Conservation (phyloP, 768 basidiomycete species). For the Xerocomus brunneocitrinus region DNA sequence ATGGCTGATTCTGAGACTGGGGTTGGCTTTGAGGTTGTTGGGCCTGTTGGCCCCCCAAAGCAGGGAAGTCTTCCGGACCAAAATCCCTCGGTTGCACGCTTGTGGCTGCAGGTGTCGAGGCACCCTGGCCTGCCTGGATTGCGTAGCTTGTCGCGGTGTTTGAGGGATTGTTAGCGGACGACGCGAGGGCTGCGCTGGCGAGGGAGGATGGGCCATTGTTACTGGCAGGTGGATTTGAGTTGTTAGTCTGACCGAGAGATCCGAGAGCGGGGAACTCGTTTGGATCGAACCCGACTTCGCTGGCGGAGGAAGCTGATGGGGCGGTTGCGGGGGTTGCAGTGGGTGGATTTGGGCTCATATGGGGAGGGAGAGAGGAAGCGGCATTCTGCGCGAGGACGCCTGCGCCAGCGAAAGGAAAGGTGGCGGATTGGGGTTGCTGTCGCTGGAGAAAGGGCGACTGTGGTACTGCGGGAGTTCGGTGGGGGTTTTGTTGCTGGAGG, state of each 20-base stretch:
- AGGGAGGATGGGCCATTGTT: slow-evolving; percentile 33
- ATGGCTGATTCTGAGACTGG: slow-evolving; percentile 27
- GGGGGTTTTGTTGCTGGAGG: slow-evolving; percentile 51
- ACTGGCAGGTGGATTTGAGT: slow-evolving; percentile 34
- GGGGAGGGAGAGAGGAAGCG: slow-evolving; percentile 49
- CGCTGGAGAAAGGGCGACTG: slow-evolving; percentile 64
- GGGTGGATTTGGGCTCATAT: slow-evolving; percentile 48
- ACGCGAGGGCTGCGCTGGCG: slow-evolving; percentile 16
- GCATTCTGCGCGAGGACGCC: slow-evolving; percentile 55
- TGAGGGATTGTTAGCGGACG: slow-evolving; percentile 28
- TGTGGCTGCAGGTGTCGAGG: slow-evolving; percentile 10
- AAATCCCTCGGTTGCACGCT: slow-evolving; percentile 39
- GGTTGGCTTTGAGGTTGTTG: slow-evolving; percentile 28
- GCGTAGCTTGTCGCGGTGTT: slow-evolving; percentile 66
- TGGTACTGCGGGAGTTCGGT: slow-evolving; percentile 53
- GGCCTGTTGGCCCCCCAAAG: slow-evolving; percentile 63
- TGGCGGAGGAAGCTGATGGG: slow-evolving; percentile 59
- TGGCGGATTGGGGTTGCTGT: slow-evolving; percentile 40
- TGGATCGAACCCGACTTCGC: slow-evolving; percentile 77
- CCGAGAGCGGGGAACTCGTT: slow-evolving; percentile 89
- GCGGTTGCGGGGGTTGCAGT: slow-evolving; percentile 39
- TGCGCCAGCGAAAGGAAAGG: slow-evolving; percentile 50
- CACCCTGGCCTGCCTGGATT: slow-evolving; percentile 66
- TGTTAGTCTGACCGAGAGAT: slow-evolving; percentile 47
- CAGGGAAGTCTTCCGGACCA: slow-evolving; percentile 88